Evolutionary conservation across 2,329 filamentous ascomycete genomes (phyloP), one percentile per base, ranked within the genome.

Genomic region (Alternaria sp.): DNA sequence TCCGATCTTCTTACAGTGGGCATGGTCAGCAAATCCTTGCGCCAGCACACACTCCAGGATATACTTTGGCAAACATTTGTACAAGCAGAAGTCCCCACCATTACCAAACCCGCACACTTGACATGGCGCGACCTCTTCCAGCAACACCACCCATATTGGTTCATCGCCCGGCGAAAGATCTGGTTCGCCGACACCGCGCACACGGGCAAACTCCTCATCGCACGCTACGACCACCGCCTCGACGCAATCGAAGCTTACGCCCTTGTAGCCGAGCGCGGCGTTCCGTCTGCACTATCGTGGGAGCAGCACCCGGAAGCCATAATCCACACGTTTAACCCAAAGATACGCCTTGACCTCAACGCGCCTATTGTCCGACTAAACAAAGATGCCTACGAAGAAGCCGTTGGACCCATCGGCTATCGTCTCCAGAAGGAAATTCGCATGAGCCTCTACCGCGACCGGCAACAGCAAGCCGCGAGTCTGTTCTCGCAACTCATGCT

Each of bases 171-270:
- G 53, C 84, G 92, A 74, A 94, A 92, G 78, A 83, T 97, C 65
- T 97, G 94, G 94, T 94, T 97, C 73, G 87, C 88, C 60, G 92
- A 97, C 77, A 85, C 83, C 2, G 85, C 89, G 30, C 84, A 92
- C 49, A 89, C 86, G 2, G 94, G 94, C 0, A 91, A 90, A 74
- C 78, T 97, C 43, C 84, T 97, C 27, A 73, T 97, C 40, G 85
- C 86, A n/a, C 88, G 91, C 12, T 97, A 93, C 72, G 89, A 97
- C 74, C 86, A 88, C 46, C 81, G 86, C 4, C 84, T 87, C 44
- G 91, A 90, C 16, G 89, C 89, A 68, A 97, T 97, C 57, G 92
- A 95, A 79, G 93, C 88, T 3, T 93, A 94, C 74, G 86, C 90
- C 16, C 81, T 97, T 16, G 81, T 94, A 4, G 92, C 91, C 2